These are phyloP conservation scores for Phalaenopsis equestris DNA, from an alignment of 106 monocot species.

Conservation along the genomic window DNA sequence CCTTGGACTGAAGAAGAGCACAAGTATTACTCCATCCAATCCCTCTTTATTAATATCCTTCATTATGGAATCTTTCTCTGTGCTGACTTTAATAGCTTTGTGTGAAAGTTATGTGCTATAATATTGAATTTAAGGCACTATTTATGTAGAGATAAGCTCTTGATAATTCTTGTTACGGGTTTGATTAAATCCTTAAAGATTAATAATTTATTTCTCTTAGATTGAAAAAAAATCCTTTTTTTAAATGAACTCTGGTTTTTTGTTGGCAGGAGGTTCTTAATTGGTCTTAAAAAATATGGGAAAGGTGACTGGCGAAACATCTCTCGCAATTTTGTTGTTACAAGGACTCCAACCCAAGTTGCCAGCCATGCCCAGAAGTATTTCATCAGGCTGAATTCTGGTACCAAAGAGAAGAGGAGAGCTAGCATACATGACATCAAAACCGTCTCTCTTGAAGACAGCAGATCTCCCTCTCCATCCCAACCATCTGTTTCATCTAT, in stretches of 20 bases:
- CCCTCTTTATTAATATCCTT: not conserved
- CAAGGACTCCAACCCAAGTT: constrained; percentile 72
- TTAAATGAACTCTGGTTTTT: too few relatives aligned
- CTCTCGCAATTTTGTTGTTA: constrained; percentile 61
- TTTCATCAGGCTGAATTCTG: constrained; percentile 76
- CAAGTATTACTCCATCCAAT: constrained; percentile 31
- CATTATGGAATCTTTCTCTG: not conserved
- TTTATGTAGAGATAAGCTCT: too few relatives aligned
- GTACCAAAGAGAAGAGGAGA: constrained; percentile 81
- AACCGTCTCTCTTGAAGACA: constrained; percentile 41
- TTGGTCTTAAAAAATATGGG: constrained; percentile 84
- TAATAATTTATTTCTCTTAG: too few relatives aligned
- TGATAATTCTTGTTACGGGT: too few relatives aligned
- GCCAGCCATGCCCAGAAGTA: constrained; percentile 93
- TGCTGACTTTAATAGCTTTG: not conserved
- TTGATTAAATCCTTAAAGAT: too few relatives aligned
- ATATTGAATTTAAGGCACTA: too few relatives aligned
- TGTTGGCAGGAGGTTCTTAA: constrained; percentile 52
- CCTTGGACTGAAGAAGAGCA: constrained; percentile 96
- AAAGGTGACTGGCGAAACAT: constrained; percentile 94
- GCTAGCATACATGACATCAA: constrained; percentile 96
- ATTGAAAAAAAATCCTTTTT: too few relatives aligned
- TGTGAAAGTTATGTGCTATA: not conserved
- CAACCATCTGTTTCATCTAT: constrained; percentile 17
- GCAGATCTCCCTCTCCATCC: constrained; percentile 32